Base-by-base conservation (phyloP, 257 asterid genomes). In the Fraxinus cuspidata region DNA sequence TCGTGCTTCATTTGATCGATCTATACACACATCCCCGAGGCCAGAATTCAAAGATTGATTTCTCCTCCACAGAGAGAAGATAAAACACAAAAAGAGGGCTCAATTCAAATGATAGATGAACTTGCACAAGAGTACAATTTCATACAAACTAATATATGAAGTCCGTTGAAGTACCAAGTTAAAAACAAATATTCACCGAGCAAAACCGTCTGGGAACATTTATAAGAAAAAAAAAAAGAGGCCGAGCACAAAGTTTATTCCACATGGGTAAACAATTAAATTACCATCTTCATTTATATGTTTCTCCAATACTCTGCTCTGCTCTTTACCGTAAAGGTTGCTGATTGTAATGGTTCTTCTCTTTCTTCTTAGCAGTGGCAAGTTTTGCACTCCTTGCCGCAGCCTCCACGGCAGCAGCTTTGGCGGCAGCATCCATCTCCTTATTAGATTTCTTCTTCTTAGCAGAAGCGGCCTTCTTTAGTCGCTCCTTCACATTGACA, bases 321-420 rank as follows among this genome's bases (percentile, higher is more conserved):
- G 32, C 38, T 74, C 77, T 47, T 89, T 85, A 91, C 92, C 98
- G 86, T 42, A 81, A 82, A 5, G 96, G 99, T 80, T 95, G 99
- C 86, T 95, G 97, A 80, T 95, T 93, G 87, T 93, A 93, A 80
- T 95, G 98, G 80, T 83, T 96, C 90, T 89, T 96, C 92, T 96
- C 99, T 83, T 96, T 93, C 87, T 96, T 96, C 87, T 92, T 96
- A 44, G 97, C 96, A 40, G 97, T 97, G 42, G 96, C 96, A 58
- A 93, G 86, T 81, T 76, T 93, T 34, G 97, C 97, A 75, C 75
- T 93, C 85, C 99, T 90, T 27, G 99, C 97, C 9, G 99, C 98
- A 77, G 96, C 97, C 88, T 95, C 99, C 84, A 76, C 71, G 10
- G 98, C 93, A 18, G 90, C 98, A 77, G 96, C 97, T 87, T 86